Evolutionary conservation across 176 grass and related monocot genomes (phyloP).

Genomic region (Ensete glaucum): DNA sequence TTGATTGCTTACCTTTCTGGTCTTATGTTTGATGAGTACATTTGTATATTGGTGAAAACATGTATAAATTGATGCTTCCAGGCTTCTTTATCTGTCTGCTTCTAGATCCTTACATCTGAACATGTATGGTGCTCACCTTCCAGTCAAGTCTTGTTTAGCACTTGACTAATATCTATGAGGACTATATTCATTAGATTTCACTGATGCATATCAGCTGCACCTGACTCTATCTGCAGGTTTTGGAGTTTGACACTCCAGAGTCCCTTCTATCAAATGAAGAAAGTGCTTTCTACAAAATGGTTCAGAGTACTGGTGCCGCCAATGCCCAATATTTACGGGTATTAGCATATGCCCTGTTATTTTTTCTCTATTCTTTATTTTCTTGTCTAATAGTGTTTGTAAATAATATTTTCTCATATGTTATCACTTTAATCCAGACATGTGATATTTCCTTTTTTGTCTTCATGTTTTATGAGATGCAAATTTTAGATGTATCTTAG

Average conservation of each 20-base stretch:
- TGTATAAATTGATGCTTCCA: too few relatives aligned
- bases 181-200: not conserved
- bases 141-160: not conserved
- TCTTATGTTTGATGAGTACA: too few relatives aligned
- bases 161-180: not conserved
- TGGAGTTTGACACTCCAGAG: conserved; percentile 87
- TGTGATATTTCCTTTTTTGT: too few relatives aligned
- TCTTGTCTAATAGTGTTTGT: not conserved
- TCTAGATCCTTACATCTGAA: not conserved
- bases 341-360: not conserved
- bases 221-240: conserved; percentile 37
- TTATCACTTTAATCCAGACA: not conserved
- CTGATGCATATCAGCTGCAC: not conserved
- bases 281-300: conserved; percentile 96
- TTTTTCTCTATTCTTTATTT: not conserved
- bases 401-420: not conserved
- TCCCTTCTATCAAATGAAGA: conserved; percentile 77
- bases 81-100: too few relatives aligned
- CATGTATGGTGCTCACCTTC: not conserved
- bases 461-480: too few relatives aligned
- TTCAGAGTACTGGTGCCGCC: conserved; percentile 84
- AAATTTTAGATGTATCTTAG: too few relatives aligned
- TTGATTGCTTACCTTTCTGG: too few relatives aligned
- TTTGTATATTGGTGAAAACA: too few relatives aligned
- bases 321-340: conserved; percentile 96